Percentiles rank a stretch among this genome's conserved stretches.
Conservation (phyloP, 208 protist species). For the Trypanosoma mega region DNA sequence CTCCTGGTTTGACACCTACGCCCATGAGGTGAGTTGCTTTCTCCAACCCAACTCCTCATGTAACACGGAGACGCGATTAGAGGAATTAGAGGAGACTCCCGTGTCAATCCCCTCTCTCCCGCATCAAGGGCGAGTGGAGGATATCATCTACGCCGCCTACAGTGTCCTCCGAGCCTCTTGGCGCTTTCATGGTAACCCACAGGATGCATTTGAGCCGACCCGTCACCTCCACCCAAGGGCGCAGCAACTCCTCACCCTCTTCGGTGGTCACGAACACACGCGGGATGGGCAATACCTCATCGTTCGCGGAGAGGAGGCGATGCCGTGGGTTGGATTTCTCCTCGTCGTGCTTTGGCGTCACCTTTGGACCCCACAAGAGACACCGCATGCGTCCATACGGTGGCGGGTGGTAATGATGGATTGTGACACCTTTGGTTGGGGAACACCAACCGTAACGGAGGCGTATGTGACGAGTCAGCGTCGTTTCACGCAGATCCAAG, state of each 20-base stretch:
- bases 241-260: slow-evolving; percentile 52
- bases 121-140: slow-evolving; percentile 9
- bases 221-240: slow-evolving; percentile 40
- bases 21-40: too few species aligned
- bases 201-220: slow-evolving; percentile 67
- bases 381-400: too few species aligned
- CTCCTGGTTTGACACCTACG: too few species aligned
- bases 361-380: not conserved
- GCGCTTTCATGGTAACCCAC: slow-evolving; percentile 43
- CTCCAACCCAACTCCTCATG: too few species aligned
- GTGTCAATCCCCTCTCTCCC: not conserved
- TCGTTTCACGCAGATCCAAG: too few species aligned
- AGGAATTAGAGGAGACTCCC: too few species aligned
- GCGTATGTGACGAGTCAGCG: too few species aligned
- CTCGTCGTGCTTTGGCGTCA: slow-evolving; percentile 41
- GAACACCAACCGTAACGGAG: too few species aligned
- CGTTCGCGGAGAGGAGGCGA: slow-evolving; percentile 44
- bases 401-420: too few species aligned
- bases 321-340: slow-evolving; percentile 67
- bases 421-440: too few species aligned
- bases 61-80: too few species aligned
- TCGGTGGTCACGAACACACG: slow-evolving; percentile 48
- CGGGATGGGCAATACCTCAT: slow-evolving; percentile 44
- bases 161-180: slow-evolving; percentile 57
- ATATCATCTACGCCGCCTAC: slow-evolving; percentile 40